These are phyloP conservation scores for Picea glauca DNA, from an alignment of 75 land plant species.

Conservation along the genomic window DNA sequence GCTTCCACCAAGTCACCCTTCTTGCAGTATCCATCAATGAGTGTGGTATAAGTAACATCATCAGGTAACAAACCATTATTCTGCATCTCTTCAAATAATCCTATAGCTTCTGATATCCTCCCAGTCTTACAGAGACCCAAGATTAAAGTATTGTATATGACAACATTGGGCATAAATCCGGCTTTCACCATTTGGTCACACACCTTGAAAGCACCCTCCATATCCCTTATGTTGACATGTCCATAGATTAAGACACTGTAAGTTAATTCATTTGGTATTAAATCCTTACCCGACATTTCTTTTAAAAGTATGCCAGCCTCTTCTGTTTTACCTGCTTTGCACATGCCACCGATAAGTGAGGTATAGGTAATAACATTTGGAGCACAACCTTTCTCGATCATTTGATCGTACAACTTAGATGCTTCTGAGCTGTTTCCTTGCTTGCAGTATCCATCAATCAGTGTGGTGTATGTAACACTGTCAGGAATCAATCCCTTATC, in stretches of 20 bases:
- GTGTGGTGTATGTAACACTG: constrained; percentile 58
- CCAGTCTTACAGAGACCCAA: constrained; percentile 55
- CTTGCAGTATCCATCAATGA: constrained; percentile 55
- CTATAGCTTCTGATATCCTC: constrained; percentile 28
- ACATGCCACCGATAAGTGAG: constrained; percentile 65
- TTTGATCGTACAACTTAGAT: constrained; percentile 41
- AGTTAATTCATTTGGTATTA: constrained; percentile 52
- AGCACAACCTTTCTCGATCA: constrained; percentile 49
- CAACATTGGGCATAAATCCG: constrained; percentile 53
- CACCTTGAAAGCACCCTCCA: constrained; percentile 56
- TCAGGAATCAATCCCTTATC: constrained; percentile 36
- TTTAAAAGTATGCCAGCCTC: constrained; percentile 52
- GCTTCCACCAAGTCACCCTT: constrained; percentile 46
- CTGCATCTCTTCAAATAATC: constrained; percentile 36
- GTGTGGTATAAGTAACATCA: constrained; percentile 56
- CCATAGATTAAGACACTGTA: constrained; percentile 41
- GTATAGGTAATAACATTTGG: constrained; percentile 63
- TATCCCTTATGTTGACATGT: constrained; percentile 28
- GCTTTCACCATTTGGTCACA: constrained; percentile 48
- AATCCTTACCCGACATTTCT: constrained; percentile 40
- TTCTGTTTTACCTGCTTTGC: constrained; percentile 48
- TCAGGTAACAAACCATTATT: constrained; percentile 52
- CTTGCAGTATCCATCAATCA: constrained; percentile 66
- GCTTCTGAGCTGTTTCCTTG: constrained; percentile 39
- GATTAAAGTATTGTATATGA: constrained; percentile 76